Percentiles rank a stretch among this genome's conserved stretches.
phyloP scores from a whole-genome alignment of 768 basidiomycete genomes.

The Trametes villosa region DNA sequence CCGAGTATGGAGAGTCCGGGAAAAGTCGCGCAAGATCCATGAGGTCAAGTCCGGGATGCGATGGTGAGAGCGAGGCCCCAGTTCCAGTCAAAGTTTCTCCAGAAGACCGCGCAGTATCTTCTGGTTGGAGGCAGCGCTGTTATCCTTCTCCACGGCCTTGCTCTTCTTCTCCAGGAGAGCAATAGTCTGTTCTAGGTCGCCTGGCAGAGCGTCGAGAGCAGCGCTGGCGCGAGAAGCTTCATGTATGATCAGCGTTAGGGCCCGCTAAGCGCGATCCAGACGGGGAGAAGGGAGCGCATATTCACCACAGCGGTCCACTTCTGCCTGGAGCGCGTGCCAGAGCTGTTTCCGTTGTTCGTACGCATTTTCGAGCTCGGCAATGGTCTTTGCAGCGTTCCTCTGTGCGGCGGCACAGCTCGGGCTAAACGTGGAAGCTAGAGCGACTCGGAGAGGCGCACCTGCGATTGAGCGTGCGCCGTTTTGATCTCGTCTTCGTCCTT shows the following conservation, averaged over 20 bases:
- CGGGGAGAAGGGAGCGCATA: conserved; percentile 1
- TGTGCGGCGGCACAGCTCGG: conserved; percentile 48
- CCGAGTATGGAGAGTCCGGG: not conserved
- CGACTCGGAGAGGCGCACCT: conserved; percentile 52
- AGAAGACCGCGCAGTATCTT: conserved; percentile 36
- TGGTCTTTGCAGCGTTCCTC: conserved; percentile 47
- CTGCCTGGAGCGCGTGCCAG: conserved; percentile 52
- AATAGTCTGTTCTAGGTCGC: conserved; percentile 55
- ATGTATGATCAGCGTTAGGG: conserved; percentile 1
- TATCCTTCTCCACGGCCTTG: conserved; percentile 42
- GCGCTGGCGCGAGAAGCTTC: conserved; percentile 47
- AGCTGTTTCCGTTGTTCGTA: conserved; percentile 52
- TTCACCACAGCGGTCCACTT: conserved; percentile 53
- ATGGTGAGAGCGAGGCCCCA: not conserved
- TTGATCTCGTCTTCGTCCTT: conserved; percentile 49
- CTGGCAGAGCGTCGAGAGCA: conserved; percentile 50
- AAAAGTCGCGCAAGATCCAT: not conserved
- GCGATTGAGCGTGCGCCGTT: conserved; percentile 42
- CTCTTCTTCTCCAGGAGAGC: conserved; percentile 56
- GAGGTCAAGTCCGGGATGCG: not conserved
- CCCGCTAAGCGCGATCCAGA: conserved; percentile 4
- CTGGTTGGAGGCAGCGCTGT: conserved; percentile 29
- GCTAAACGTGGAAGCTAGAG: conserved; percentile 47
- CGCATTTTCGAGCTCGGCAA: conserved; percentile 52
- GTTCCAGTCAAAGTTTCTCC: conserved; percentile 24